Percentiles rank a stretch among this genome's conserved stretches.
phyloP scores from a whole-genome alignment of 1,284 basidiomycete genomes.

The Naganishia liquefaciens region DNA sequence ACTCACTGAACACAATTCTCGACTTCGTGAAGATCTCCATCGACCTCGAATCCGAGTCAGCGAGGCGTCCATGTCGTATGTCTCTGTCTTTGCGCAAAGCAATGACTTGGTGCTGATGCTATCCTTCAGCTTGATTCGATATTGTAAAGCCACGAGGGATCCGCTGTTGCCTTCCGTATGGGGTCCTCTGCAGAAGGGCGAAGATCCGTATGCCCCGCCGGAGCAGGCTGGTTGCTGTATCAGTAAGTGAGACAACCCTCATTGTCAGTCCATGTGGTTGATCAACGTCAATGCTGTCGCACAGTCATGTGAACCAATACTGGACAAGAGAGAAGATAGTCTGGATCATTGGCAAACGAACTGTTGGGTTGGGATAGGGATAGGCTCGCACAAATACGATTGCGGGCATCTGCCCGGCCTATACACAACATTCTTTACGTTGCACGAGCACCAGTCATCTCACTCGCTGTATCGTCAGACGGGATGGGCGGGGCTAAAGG shows the following conservation, averaged over 20 bases:
- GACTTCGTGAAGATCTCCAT: conserved; percentile 83
- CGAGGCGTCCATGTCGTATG: conserved; percentile 85
- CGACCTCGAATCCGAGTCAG: conserved; percentile 83
- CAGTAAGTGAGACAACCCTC: conserved; percentile 4
- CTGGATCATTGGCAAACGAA: too few species aligned
- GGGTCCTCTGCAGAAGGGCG: conserved; percentile 84
- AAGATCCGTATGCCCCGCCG: conserved; percentile 83
- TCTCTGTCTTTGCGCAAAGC: conserved; percentile 21
- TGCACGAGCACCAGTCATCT: too few species aligned
- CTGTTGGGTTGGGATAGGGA: too few species aligned
- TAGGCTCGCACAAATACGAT: too few species aligned
- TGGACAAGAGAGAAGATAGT: not conserved
- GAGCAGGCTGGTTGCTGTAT: conserved; percentile 63
- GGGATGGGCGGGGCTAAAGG: too few species aligned
- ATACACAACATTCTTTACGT: too few species aligned
- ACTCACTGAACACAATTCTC: conserved; percentile 87
- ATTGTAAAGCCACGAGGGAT: conserved; percentile 86
- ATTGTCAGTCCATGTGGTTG: not conserved
- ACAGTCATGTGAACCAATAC: conserved; percentile 4
- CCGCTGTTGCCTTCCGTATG: conserved; percentile 85
- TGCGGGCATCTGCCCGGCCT: too few species aligned
- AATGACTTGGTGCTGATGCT: conserved; percentile 7
- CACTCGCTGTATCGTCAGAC: too few species aligned
- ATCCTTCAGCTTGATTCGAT: conserved; percentile 72
- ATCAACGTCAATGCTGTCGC: not conserved